phyloP scores from a whole-genome alignment of 73 alveolate species.

The Uronychia setigera region DNA sequence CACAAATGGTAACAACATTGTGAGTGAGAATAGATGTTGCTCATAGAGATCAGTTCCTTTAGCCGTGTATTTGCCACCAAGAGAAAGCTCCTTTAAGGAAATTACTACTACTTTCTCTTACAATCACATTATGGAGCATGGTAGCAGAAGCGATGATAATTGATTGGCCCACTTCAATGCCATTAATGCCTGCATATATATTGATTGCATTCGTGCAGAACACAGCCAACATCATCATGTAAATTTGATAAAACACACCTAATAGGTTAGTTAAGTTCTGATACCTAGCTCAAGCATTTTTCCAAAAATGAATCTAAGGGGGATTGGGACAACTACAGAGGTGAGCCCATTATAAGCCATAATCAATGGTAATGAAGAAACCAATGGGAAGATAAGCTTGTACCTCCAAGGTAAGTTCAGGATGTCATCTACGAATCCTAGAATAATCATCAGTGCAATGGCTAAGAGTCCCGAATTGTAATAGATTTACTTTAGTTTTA shows the following conservation, averaged over 20 bases:
- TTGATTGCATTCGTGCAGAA: constrained; percentile 97
- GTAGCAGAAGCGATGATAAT: constrained; percentile 89
- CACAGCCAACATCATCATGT: constrained; percentile 90
- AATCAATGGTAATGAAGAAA: constrained; percentile 96
- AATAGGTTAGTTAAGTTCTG: constrained; percentile 19
- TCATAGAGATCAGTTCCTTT: constrained; percentile 7
- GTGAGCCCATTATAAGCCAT: constrained; percentile 95
- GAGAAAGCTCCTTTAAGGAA: constrained; percentile 45
- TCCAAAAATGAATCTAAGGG: constrained; percentile 56
- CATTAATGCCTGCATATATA: constrained; percentile 93
- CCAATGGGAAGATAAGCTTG: constrained; percentile 93
- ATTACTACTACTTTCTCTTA: constrained; percentile 40
- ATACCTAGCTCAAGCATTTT: constrained; percentile 67
- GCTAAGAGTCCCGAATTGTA: constrained; percentile 92
- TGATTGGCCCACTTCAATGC: constrained; percentile 97
- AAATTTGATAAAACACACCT: constrained; percentile 85
- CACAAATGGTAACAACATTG: constrained; percentile 84
- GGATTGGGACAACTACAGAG: constrained; percentile 81
- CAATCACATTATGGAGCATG: constrained; percentile 88
- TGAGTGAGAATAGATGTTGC: constrained; percentile 65
- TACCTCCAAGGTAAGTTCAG: constrained; percentile 97
- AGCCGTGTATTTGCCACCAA: constrained; percentile 8
- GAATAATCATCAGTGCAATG: constrained; percentile 87
- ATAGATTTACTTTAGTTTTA: constrained; percentile 41
- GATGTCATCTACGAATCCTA: constrained; percentile 97